Evolutionary conservation across 2,329 filamentous ascomycete species (phyloP), one percentile per base, ranked within the genome.

Genomic region (Thielaviopsis populi): DNA sequence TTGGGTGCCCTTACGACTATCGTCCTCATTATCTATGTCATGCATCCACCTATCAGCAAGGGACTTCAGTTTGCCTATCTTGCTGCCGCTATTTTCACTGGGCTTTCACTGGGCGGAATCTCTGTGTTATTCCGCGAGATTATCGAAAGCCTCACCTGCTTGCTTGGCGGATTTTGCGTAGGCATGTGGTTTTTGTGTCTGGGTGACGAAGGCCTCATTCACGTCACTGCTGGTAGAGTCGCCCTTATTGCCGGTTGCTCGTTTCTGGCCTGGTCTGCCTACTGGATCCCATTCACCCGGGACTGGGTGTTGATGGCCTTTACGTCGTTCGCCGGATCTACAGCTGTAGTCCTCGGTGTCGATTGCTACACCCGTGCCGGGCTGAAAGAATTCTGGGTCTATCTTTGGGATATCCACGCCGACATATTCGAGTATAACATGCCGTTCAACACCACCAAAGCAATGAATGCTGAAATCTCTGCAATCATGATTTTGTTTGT

Each of bases 341-440:
- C 90, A 0, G 83, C 83, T 2, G 79, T 87, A 0, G 82, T 95
- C 15, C 74, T 97, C 1, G 92, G 92, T 1, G 88, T 97, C 65
- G 92, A 97, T 72, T 95, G 90, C 73, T 95, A 92, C 69, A 92
- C 86, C 70, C 80, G 84, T 67, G 90, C 91, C n/a, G 92, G 92
- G 0, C 76, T 95, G 69, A 96, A 96, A 73, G 92, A 97, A 72
- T 96, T 96, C 69, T 97, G 92, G 92, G 81, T 89, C 5, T 97
- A 95, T 72, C 79, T 95, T 43, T 97, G 92, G 92, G 77, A 77
- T 56, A 74, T 97, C 46, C 96, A 96, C 72, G 77, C 84, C 50
- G 79, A 87, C 61, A 76, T 91, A 0, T 97, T 97, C 70, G 75
- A 90, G 1, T 81, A 83, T 43, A 87, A 87, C 1, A 78, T 79